These are phyloP conservation scores for Anthracocystis panici-leucophaei DNA, from an alignment of 1,284 basidiomycete species.

Conservation along the genomic window DNA sequence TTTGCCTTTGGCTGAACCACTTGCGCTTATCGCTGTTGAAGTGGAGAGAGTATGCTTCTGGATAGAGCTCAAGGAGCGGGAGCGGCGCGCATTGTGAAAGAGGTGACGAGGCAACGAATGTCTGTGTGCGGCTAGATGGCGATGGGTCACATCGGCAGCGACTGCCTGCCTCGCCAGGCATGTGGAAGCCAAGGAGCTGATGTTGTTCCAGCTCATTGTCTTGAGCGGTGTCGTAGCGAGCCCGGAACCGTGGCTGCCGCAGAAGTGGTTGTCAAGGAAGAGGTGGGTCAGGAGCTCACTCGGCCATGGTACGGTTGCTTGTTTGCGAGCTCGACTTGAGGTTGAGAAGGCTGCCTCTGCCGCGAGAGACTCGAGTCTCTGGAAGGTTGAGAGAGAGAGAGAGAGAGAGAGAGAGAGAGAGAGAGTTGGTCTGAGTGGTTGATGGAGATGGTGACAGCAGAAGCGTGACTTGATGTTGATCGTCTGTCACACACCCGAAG, in stretches of 20 bases:
- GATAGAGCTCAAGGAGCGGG: constrained; percentile 3
- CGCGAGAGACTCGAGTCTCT: too few species aligned
- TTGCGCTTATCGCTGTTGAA: constrained; percentile 9
- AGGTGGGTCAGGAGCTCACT: neutral
- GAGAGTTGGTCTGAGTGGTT: neutral
- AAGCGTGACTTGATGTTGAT: neutral
- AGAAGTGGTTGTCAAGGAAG: neutral
- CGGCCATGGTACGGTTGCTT: neutral
- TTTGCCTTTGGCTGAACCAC: constrained; percentile 9
- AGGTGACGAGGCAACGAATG: constrained; percentile 35
- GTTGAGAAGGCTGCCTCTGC: too few species aligned
- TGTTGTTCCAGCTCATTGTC: constrained; percentile 25
- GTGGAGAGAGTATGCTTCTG: constrained; percentile 27
- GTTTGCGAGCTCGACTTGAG: neutral
- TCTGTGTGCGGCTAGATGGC: constrained; percentile 6
- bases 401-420: neutral
- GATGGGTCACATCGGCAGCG: constrained; percentile 7
- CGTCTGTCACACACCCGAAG: constrained; percentile 20
- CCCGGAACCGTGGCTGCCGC: too few species aligned
- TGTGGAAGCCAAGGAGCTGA: constrained; percentile 15
- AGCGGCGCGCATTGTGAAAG: constrained; percentile 29
- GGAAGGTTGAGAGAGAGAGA: neutral
- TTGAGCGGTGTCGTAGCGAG: neutral
- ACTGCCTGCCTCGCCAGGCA: constrained; percentile 18
- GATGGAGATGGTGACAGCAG: neutral